Evolutionary conservation across 1,284 basidiomycete species (phyloP).

Genomic region (Ganoderma sinense): DNA sequence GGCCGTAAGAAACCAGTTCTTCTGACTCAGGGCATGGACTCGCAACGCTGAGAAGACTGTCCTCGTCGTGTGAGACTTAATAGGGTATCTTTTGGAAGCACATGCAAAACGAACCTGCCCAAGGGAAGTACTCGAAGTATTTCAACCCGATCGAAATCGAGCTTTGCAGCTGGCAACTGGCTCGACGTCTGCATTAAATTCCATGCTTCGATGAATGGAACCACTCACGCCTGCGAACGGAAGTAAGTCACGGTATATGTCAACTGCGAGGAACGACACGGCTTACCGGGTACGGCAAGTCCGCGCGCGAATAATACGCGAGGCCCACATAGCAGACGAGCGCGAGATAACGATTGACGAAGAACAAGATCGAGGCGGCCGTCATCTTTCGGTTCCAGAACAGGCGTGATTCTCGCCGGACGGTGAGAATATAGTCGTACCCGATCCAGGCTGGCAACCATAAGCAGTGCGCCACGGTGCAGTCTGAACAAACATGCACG

Average conservation of each 20-base stretch:
- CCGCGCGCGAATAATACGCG: not conserved
- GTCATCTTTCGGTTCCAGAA: constrained; percentile 14
- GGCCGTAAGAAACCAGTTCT: not conserved
- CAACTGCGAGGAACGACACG: rapidly evolving
- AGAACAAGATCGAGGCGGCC: constrained; percentile 8
- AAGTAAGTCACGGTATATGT: not conserved
- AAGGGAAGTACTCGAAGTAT: not conserved
- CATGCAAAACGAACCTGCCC: not conserved
- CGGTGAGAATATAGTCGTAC: constrained; percentile 16
- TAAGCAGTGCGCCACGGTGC: not conserved
- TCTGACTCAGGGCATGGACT: not conserved
- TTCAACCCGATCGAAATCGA: not conserved
- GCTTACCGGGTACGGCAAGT: not conserved
- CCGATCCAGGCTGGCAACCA: not conserved
- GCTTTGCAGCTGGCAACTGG: not conserved
- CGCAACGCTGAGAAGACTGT: not conserved
- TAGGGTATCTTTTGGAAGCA: no score
- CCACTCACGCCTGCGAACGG: not conserved
- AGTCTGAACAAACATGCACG: not conserved
- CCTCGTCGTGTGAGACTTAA: no score
- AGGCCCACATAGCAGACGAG: not conserved
- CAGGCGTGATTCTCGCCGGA: constrained; percentile 6
- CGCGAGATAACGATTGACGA: constrained; percentile 6
- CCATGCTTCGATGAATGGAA: not conserved
- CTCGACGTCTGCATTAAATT: not conserved